Base-by-base conservation (phyloP, 1,284 basidiomycete species). In the Athelia sp. region DNA sequence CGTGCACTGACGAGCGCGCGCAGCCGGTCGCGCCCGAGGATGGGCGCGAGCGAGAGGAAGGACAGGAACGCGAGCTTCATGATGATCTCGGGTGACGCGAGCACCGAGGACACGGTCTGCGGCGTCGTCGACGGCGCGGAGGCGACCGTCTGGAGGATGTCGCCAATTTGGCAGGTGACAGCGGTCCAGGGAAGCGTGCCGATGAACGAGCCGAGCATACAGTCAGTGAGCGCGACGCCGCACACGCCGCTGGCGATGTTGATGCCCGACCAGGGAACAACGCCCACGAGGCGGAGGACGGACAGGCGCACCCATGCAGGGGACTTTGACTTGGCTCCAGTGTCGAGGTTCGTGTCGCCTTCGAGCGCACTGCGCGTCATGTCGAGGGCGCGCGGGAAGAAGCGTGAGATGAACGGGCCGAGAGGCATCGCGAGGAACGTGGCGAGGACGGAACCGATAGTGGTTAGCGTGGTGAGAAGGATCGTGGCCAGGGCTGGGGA, bases 241-340 rank as follows among this genome's bases (percentile, higher is more conserved):
- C 90, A 90, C 15, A 94, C 90, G 44, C 92, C 92, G 64, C 88
- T 93, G 26, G 93, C 93, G 51, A 96, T 88, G 63, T 96, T 96
- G 73, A 96, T 92, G 49, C 90, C 93, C 48, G 89, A 91, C 92
- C 92, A 96, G 3, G 92, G 92, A 9, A 96, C 90, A 48, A 96
- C 82, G 22, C 93, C 92, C 62, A 94, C 81, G 47, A 94, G 82
- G 42, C 92, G 82, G 57, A 96, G 80, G 52, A 94, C 78, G 4
- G 90, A 84, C 45, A 95, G 71, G 29, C 91, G 81, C 31, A 92
- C 83, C 93, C 92, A 95, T 2, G 87, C 75, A 8, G 85, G 75
- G 3, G 86, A 81, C 54, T 67, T 76, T 34, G 67, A 60, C 46
- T 35, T n/a, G 23, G 19, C 38, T 17, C 48, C 62, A 56, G 58